Base-by-base conservation (phyloP, 352 stramenopile species). In the Phytophthora agathidicida region DNA sequence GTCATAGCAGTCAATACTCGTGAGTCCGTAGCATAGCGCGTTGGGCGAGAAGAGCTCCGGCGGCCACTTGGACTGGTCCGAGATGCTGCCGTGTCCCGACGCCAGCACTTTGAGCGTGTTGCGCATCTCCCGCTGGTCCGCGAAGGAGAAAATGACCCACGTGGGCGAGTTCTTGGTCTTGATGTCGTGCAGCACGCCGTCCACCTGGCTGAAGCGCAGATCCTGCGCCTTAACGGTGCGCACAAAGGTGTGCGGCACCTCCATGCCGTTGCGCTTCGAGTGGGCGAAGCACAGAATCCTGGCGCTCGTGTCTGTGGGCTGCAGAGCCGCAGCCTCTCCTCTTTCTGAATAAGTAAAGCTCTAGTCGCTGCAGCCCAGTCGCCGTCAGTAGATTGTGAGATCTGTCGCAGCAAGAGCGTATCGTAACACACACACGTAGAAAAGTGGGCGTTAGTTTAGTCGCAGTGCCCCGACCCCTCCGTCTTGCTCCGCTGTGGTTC, bases 231-330 rank as follows among this genome's bases (percentile, higher is more conserved):
- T 92, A 42, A 94, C 85, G 11, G 79, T 91, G 49, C 83, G 78
- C 65, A 94, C 85, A 52, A 91, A 94, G 47, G 85, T 94, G 68
- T 88, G 80, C 50, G 80, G 79, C 60, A 89, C 67, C 45, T 86
- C 65, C 67, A 75, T 86, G 39, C 65, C 68, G 63, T 73, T 73
- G 32, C 68, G 68, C 58, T 73, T 76, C 16, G 52, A 60, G 41
- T 76, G 58, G 39, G 58, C 41, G 45, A 76, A 70, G 54, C 68
- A 76, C 63, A 76, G 49, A 73, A 76, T 76, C 48, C 52, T 76
- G 68, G 38, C 47, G 22, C 45, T 38, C 11, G 48, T 59, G 44
- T 66, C 24, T 49, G 46, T 16, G 38, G 47, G 47, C 46, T 54
- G 23, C 27, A 50, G 23, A n/a, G 24, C 36, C 19, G 27, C 19